These are phyloP conservation scores for Leishmania tropica DNA, from an alignment of 208 protist genomes.

Conservation along the genomic window DNA sequence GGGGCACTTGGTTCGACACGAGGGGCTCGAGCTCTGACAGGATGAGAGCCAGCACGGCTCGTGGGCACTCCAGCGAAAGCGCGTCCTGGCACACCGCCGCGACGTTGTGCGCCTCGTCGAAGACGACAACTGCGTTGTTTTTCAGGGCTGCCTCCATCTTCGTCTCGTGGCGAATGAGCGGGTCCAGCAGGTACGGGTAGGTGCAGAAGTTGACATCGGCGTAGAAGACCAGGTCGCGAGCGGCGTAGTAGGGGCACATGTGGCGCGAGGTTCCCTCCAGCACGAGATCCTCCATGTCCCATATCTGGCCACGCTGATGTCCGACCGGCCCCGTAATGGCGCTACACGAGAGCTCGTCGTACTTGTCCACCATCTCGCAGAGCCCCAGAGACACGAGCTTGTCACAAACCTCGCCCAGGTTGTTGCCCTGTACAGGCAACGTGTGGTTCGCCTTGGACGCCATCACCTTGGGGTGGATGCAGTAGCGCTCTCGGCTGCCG, in stretches of 20 bases:
- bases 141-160: slow-evolving; percentile 77
- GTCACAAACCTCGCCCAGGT: slow-evolving; percentile 85
- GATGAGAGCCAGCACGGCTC: slow-evolving; percentile 40
- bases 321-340: slow-evolving; percentile 48
- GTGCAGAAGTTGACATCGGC: slow-evolving; percentile 96
- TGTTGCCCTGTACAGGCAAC: slow-evolving; percentile 73
- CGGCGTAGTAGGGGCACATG: slow-evolving; percentile 95
- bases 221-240: slow-evolving; percentile 76
- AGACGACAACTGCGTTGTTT: slow-evolving; percentile 90
- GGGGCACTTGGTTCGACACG: slow-evolving; percentile 12
- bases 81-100: slow-evolving; percentile 71
- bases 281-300: slow-evolving; percentile 95
- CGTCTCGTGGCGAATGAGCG: slow-evolving; percentile 84
- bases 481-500: slow-evolving; percentile 94
- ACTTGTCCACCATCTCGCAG: slow-evolving; percentile 66
- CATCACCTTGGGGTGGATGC: slow-evolving; percentile 83
- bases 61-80: slow-evolving; percentile 51
- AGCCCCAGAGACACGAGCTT: slow-evolving; percentile 75
- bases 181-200: slow-evolving; percentile 98
- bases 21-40: slow-evolving; percentile 59
- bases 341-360: slow-evolving; percentile 51
- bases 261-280: slow-evolving; percentile 52
- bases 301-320: slow-evolving; percentile 41
- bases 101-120: slow-evolving; percentile 97
- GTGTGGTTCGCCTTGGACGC: slow-evolving; percentile 52